Conservation (phyloP, 768 basidiomycete species). For the Russula ochroleuca region DNA sequence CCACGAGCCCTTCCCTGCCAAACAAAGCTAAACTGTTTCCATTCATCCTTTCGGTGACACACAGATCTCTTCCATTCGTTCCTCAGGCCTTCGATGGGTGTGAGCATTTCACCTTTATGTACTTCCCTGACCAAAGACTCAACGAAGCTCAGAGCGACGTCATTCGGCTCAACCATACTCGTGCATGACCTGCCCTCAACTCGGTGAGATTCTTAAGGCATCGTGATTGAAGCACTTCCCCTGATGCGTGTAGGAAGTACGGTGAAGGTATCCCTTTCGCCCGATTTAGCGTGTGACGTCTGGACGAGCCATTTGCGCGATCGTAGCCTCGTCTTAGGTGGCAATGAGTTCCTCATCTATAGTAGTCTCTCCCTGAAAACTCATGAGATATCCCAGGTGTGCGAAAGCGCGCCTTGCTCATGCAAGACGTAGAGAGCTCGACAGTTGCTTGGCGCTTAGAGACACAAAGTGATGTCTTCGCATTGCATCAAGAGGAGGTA, state of each 20-base stretch:
- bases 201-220: conserved; percentile 9
- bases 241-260: conserved; percentile 10
- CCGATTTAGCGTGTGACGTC: conserved; percentile 45
- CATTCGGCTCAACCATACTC: conserved; percentile 23
- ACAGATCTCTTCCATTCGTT: conserved; percentile 28
- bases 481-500: conserved; percentile 53
- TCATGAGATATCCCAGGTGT: conserved; percentile 42
- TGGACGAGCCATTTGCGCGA: conserved; percentile 51
- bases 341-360: neutral
- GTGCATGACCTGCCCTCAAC: conserved; percentile 11
- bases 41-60: neutral
- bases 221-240: neutral
- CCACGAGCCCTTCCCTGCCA: neutral
- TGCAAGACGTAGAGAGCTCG: conserved; percentile 47
- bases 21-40: neutral
- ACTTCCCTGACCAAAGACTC: neutral
- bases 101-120: conserved; percentile 5
- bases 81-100: conserved; percentile 25
- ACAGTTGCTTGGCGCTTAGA: conserved; percentile 39
- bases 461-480: conserved; percentile 61
- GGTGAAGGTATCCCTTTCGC: conserved; percentile 7
- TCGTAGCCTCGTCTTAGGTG: conserved; percentile 52
- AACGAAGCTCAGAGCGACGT: conserved; percentile 23
- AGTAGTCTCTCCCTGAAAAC: neutral
- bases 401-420: conserved; percentile 46